A percentile compares a stretch with the other conserved stretches of the same genome.
phyloP scores from a whole-genome alignment of 805 yeast species.

The Monosporozyma aerobia region DNA sequence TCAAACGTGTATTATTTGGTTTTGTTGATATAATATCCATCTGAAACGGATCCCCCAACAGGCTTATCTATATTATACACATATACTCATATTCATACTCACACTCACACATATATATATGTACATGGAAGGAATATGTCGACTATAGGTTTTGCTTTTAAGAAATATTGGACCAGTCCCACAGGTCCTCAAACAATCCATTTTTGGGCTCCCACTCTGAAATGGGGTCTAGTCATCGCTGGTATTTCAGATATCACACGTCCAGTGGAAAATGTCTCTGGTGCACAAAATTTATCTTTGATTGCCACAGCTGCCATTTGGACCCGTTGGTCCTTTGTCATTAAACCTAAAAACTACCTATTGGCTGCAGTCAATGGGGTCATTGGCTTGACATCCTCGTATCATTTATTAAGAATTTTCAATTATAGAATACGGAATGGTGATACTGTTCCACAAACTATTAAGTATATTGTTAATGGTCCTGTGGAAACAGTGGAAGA shows the following conservation, averaged over 20 bases:
- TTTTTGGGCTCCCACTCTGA: conserved; percentile 81
- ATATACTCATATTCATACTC: neutral
- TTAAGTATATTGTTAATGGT: conserved; percentile 53
- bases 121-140: neutral
- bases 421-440: conserved; percentile 59
- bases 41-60: neutral
- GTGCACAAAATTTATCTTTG: conserved; percentile 61
- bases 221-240: conserved; percentile 91
- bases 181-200: conserved; percentile 96
- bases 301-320: conserved; percentile 90
- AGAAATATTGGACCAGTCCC: conserved; percentile 69
- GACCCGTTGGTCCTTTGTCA: conserved; percentile 98
- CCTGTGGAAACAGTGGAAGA: conserved; percentile 1
- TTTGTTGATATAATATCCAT: neutral
- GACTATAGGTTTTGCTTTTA: conserved; percentile 34
- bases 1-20: neutral
- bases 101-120: neutral
- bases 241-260: conserved; percentile 80
- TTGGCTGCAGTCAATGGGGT: conserved; percentile 93
- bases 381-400: conserved; percentile 83
- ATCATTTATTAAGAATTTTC: conserved; percentile 66
- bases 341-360: conserved; percentile 77
- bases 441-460: conserved; percentile 46
- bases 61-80: neutral
- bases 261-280: conserved; percentile 89